These are phyloP conservation scores for Chaetothyriales sp. DNA, from an alignment of 2,329 filamentous ascomycete species.

Conservation along the genomic window DNA sequence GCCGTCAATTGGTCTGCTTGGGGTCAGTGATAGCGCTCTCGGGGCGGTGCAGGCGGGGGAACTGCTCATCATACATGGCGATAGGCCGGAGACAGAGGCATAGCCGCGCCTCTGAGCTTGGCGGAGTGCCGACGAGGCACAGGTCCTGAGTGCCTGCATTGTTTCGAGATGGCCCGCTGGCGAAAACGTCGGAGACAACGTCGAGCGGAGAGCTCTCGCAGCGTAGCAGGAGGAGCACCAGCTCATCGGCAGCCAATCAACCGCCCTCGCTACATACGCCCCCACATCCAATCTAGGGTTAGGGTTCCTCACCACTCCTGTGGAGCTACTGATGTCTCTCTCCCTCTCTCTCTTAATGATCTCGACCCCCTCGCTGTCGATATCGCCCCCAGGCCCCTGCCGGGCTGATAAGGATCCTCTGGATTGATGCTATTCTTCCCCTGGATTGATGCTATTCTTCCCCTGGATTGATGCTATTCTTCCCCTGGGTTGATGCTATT, in stretches of 20 bases:
- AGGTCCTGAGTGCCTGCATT: constrained; percentile 80
- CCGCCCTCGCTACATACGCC: not conserved
- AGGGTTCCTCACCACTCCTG: not conserved
- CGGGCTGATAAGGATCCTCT: too few relatives aligned
- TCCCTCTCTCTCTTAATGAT: too few relatives aligned
- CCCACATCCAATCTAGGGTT: too few relatives aligned
- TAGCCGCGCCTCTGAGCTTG: constrained; percentile 58
- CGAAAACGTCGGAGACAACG: not conserved
- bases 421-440: too few relatives aligned
- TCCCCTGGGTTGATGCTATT: too few relatives aligned
- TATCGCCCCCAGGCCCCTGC: too few relatives aligned
- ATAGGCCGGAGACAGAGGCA: constrained; percentile 52
- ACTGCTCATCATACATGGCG: constrained; percentile 44
- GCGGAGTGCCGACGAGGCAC: constrained; percentile 54
- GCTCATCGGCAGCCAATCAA: not conserved
- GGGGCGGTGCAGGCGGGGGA: not conserved
- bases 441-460: too few relatives aligned
- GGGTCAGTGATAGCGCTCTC: not conserved
- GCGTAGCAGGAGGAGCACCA: not conserved
- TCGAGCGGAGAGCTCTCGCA: not conserved
- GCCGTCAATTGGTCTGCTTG: constrained; percentile 36
- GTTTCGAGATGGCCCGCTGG: constrained; percentile 7
- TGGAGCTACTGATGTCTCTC: not conserved
- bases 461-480: too few relatives aligned
- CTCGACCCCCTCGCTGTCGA: too few relatives aligned